phyloP scores from a whole-genome alignment of 2,329 filamentous ascomycete genomes.

The Chaetomium sp. region DNA sequence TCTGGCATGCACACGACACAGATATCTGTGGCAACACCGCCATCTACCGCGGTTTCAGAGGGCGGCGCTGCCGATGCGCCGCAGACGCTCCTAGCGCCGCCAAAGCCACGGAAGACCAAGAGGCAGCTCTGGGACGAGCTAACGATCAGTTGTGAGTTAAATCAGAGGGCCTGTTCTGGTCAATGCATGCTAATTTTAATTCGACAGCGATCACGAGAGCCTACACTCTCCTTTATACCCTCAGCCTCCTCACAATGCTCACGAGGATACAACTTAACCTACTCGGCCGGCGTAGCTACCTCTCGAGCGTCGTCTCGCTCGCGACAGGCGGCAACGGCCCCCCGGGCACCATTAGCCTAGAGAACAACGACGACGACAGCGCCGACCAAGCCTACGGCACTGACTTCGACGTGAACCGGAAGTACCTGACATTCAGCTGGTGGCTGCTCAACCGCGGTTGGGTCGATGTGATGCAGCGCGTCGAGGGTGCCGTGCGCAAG shows the following conservation, averaged over 20 bases:
- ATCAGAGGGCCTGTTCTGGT: not conserved
- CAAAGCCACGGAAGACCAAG: conserved; percentile 72
- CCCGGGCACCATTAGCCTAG: conserved; percentile 79
- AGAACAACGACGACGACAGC: conserved; percentile 91
- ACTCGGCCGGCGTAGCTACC: conserved; percentile 89
- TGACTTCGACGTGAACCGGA: conserved; percentile 94
- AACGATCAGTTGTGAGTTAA: conserved; percentile 78
- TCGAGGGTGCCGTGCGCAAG: conserved; percentile 82
- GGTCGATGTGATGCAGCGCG: conserved; percentile 76
- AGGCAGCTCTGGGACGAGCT: conserved; percentile 96
- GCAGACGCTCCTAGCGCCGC: conserved; percentile 37
- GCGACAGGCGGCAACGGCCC: conserved; percentile 67
- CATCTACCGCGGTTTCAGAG: conserved; percentile 42
- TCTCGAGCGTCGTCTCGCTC: conserved; percentile 90
- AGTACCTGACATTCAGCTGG: conserved; percentile 96
- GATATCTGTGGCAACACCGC: conserved; percentile 58
- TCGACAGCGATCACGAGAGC: conserved; percentile 80
- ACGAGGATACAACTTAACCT: conserved; percentile 97
- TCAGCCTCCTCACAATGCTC: conserved; percentile 85
- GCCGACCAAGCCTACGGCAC: conserved; percentile 80
- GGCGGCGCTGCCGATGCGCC: conserved; percentile 32
- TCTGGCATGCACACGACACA: conserved; percentile 84
- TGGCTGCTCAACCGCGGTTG: conserved; percentile 93
- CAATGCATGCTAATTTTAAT: conserved; percentile 22
- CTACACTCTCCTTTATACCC: conserved; percentile 88